Evolutionary conservation across 768 basidiomycete genomes (phyloP), one percentile per base, ranked within the genome.

Genomic region (Gautieria morchelliformis): DNA sequence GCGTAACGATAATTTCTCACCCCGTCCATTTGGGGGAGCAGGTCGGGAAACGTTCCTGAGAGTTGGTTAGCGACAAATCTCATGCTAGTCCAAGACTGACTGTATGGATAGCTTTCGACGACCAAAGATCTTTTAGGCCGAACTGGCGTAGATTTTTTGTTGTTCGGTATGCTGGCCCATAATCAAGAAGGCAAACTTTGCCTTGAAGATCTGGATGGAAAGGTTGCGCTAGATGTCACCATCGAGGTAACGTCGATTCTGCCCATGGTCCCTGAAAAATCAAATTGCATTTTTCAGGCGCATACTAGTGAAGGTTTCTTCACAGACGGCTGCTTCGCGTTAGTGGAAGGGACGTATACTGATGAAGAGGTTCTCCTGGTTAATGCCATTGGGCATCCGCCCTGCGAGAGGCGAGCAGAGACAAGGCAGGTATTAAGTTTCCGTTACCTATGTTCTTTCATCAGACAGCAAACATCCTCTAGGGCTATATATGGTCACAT

Each of bases 1-100:
- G 40, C 78, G 96, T 41, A 98, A 97, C 65, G 96, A 99, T 67
- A 93, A 98, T 69, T 99, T 99, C 71, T 92, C 92, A 2, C 94
- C 93, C 0, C 71, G 98, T 40, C 89, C 93, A 42, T 93, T 92
- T 15, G 81, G 84, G 53, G 91, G 35, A 14, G 20, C 14, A 32
- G 45, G 98, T 70, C 75, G 93, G 58, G 85, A 87, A 60, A 83
- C 84, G 56, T 84, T 96, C 56, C 85, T 98, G 47, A 96, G 95
- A 60, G 92, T 91, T 65, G 62, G 83, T 60, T 4, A 41, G 9
- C 10, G 20, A 58, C 50, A 53, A 41, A 45, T 24, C 12, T 7
- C 22, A 30, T 24, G 9, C 14, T 49, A 30, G 11, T 49, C 45
- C 24, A 17, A 7, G 14, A 4, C 33, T 37, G 14, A 40, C 52